Percentiles rank a stretch among this genome's conserved stretches.
These are phyloP conservation scores for Cordia subcordata DNA, from an alignment of 257 asterid species.

Conservation along the genomic window DNA sequence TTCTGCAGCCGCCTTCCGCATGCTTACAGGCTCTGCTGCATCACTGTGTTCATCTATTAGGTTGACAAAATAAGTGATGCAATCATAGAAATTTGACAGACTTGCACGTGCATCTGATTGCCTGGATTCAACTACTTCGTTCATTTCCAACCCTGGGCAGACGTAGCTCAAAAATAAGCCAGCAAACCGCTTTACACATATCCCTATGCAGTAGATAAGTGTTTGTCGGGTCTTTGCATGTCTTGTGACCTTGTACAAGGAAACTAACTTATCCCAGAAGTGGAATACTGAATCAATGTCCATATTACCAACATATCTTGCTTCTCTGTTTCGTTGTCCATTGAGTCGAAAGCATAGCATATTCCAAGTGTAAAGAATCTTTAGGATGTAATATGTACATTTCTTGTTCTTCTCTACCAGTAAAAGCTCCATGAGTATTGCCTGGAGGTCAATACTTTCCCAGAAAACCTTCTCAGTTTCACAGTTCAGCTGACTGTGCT, in stretches of 20 bases:
- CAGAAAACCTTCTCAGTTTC: conserved; percentile 45
- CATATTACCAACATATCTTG: conserved; percentile 48
- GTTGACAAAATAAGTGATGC: conserved; percentile 56
- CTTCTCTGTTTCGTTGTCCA: conserved; percentile 21
- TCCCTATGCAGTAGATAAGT: conserved; percentile 88
- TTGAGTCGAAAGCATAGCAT: conserved; percentile 36
- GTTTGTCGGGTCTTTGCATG: conserved; percentile 69
- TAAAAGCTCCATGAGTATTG: conserved; percentile 49
- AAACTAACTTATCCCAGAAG: conserved; percentile 73
- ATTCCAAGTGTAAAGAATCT: conserved; percentile 78
- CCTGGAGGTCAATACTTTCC: conserved; percentile 53
- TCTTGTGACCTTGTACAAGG: conserved; percentile 60
- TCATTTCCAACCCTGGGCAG: conserved; percentile 25
- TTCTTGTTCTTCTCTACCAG: conserved; percentile 70
- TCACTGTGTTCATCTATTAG: conserved; percentile 52
- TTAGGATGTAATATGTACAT: conserved; percentile 69
- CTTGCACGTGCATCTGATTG: conserved; percentile 20
- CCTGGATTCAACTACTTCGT: conserved; percentile 19
- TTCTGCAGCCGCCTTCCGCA: conserved; percentile 86
- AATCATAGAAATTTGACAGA: conserved; percentile 34
- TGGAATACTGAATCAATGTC: conserved; percentile 43
- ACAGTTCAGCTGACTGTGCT: conserved; percentile 21
- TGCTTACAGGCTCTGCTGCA: conserved; percentile 69
- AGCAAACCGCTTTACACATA: conserved; percentile 58
- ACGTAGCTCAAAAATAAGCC: conserved; percentile 34